Conservation (phyloP, 1,284 basidiomycete species). For the Moniliella sp. region DNA sequence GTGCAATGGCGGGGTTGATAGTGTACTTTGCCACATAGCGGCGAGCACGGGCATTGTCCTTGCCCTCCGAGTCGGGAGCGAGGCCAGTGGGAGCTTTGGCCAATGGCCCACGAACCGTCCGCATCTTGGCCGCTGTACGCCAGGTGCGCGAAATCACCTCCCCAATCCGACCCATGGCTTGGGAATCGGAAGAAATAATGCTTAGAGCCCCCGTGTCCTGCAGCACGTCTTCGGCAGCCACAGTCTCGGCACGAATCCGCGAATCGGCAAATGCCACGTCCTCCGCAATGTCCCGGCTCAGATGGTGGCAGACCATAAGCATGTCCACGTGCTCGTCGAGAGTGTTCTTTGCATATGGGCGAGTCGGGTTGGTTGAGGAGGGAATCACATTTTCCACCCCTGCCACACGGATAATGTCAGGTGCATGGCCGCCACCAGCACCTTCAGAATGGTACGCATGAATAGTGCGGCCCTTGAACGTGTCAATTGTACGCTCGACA, state of each 20-base stretch:
- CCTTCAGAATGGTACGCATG: slow-evolving; percentile 45
- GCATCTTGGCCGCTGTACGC: slow-evolving; percentile 91
- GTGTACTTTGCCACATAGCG: slow-evolving; percentile 91
- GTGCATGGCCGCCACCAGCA: slow-evolving; percentile 63
- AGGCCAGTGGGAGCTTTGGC: slow-evolving; percentile 16
- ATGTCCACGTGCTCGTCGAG: slow-evolving; percentile 93
- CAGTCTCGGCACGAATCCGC: slow-evolving; percentile 81
- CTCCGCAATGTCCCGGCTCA: slow-evolving; percentile 43
- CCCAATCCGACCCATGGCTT: slow-evolving; percentile 84
- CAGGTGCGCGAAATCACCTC: slow-evolving; percentile 83
- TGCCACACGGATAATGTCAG: slow-evolving; percentile 89
- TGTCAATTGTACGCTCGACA: slow-evolving; percentile 74
- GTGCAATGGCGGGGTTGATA: slow-evolving; percentile 84
- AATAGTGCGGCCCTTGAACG: slow-evolving; percentile 74
- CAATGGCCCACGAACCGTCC: slow-evolving; percentile 53
- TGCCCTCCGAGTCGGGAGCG: slow-evolving; percentile 44
- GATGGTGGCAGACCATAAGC: slow-evolving; percentile 55
- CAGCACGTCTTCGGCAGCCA: slow-evolving; percentile 88
- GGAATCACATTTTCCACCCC: slow-evolving; percentile 77
- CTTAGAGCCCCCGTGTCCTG: slow-evolving; percentile 81
- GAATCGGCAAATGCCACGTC: slow-evolving; percentile 93
- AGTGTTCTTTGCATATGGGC: slow-evolving; percentile 76
- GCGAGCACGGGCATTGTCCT: slow-evolving; percentile 87
- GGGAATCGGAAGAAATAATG: slow-evolving; percentile 84
- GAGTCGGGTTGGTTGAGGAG: slow-evolving; percentile 85